Base-by-base conservation (phyloP, 164 flowering plant species). In the Paratinospora sagittata region DNA sequence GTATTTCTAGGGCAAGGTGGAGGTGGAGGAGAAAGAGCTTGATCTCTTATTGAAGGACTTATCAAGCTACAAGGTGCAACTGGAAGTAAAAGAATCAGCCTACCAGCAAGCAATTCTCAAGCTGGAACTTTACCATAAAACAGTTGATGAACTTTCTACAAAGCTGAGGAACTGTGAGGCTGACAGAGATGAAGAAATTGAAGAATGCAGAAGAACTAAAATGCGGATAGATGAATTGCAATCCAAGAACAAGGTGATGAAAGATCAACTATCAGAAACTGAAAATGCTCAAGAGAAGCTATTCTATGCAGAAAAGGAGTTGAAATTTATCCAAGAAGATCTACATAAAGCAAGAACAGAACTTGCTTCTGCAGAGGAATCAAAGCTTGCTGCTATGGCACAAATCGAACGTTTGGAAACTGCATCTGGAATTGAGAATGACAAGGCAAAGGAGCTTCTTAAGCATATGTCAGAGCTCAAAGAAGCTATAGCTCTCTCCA, bases 11-110 rank as follows among this genome's bases (percentile, higher is more conserved):
- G 37, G 57, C 33, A 66, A 70, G 75, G 52, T 52, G 76, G 83
- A 78, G 65, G 17, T 30, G 17, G 84, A 75, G 65, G 83, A 84
- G 37, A 78, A 65, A 65, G 82, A 82, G 66, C 41, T 76, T 10
- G 84, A 83, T 21, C 70, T 47, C 39, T 30, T 86, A n/a, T 64
- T 68, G 3, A 85, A 82, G 78, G 85, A 88, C 39, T 70, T 85
- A 66, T 83, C 90, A 19, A 84, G 74, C 71, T 78, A 75, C 79
- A 90, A 82, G 79, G 81, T 86, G 77, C 87, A 85, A 70, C 64
- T 87, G 36, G 95, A 88, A 81, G 86, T 84, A 23, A 84, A 78
- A 66, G 87, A 87, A 16, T 78, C 84, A 26, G 83, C 83, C 63
- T 41, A 80, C 78, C 75, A 67, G 81, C 88, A 90, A 77, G 79